Evolutionary conservation across 805 yeast genomes (phyloP), one percentile per base, ranked within the genome.

Genomic region (Ogataea glucozyma): DNA sequence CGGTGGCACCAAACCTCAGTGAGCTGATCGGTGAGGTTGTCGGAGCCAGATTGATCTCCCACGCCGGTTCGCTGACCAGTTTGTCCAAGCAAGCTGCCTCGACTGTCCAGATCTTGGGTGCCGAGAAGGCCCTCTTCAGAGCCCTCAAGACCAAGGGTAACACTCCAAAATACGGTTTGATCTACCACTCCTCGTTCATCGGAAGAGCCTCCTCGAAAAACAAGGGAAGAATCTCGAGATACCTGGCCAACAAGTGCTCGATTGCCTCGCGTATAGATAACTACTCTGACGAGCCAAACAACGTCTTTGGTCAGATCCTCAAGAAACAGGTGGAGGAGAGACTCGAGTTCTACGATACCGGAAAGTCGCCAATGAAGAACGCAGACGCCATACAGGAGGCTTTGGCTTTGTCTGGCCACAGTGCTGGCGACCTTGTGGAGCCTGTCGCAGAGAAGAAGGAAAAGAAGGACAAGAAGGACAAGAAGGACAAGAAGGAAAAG

Each of bases 201-300:
- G 96, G 96, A 58, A 85, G 81, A 69, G 99, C 99, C 47, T 75
- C 89, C 51, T 83, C 95, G 54, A 93, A 93, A 76, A 93, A 93
- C 77, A 93, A 93, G 82, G 99, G 99, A 71, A 85, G 98, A 79
- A 93, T 93, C 57, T 91, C 99, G 38, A 85, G 99, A 74, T 93
- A 90, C 73, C 76, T 93, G 71, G 99, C 99, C 54, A 93, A 93
- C 85, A 93, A 93, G 73, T 91, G 98, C 80, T 85, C 99, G 31
- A 91, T 93, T 72, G 99, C 99, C 47, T 88, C 97, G 40, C 88
- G 99, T 79, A 91, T 93, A 61, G 99, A 93, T 73, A 88, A 88
- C 74, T 93, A 88, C 70, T 85, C 97, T 44, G 99, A 93, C 66
- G 87, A 84, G 66, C 97, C 99, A 61, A 76, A 88, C 33, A 85